phyloP scores from a whole-genome alignment of 352 stramenopile species.

The Phytophthora quininea region DNA sequence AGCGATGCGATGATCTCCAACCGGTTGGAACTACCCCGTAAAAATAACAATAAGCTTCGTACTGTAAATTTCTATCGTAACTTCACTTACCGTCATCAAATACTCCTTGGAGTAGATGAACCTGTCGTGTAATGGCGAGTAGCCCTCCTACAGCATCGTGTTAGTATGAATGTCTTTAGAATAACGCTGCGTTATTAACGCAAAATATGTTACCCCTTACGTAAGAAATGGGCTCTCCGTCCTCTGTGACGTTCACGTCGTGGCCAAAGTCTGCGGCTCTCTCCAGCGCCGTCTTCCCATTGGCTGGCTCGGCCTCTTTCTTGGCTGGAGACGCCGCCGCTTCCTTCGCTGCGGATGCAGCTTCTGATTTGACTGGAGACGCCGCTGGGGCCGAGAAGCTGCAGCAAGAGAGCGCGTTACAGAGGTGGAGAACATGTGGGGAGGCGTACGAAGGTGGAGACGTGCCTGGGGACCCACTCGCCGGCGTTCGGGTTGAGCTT shows the following conservation, averaged over 20 bases:
- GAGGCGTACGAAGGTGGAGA: neutral
- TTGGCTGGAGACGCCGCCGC: slow-evolving; percentile 11
- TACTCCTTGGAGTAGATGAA: slow-evolving; percentile 75
- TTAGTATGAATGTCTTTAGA: too few relatives aligned
- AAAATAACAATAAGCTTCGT: neutral
- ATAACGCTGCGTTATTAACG: too few relatives aligned
- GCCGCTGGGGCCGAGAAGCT: slow-evolving; percentile 50
- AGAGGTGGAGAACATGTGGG: slow-evolving; percentile 10
- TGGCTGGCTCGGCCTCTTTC: slow-evolving; percentile 1
- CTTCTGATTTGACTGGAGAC: slow-evolving; percentile 24
- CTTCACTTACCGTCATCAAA: slow-evolving; percentile 44
- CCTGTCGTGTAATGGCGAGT: slow-evolving; percentile 39
- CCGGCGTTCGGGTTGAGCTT: slow-evolving; percentile 85
- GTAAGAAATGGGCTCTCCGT: slow-evolving; percentile 40
- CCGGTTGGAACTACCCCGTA: slow-evolving; percentile 51
- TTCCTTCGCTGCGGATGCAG: neutral
- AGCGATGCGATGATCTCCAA: slow-evolving; percentile 52
- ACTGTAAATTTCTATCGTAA: neutral
- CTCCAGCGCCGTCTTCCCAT: slow-evolving; percentile 27
- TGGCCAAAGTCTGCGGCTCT: slow-evolving; percentile 17
- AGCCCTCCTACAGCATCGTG: slow-evolving; percentile 30
- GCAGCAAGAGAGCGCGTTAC: slow-evolving; percentile 8
- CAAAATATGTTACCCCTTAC: slow-evolving; percentile 29
- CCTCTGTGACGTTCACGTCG: slow-evolving; percentile 26
- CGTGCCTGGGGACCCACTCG: slow-evolving; percentile 81